Base-by-base conservation (phyloP, 352 stramenopile genomes). In the Peronospora farinosa region DNA sequence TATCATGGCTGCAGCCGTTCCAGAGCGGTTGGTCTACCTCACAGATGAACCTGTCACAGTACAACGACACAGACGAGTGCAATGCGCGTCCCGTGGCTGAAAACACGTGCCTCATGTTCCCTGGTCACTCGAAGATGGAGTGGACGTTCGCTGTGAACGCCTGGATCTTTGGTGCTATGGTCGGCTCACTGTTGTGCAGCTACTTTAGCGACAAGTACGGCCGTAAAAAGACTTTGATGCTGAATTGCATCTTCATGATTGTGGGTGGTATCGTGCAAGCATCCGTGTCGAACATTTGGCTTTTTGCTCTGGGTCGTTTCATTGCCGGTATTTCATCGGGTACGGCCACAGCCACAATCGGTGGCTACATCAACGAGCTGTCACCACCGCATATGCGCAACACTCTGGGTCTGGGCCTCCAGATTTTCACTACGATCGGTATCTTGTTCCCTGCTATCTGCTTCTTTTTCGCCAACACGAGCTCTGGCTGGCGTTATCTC, bases 161-260 rank as follows among this genome's bases (percentile, higher is more conserved):
- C 0, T 62, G 54, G 54, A 57, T 62, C 54, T 60, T 60, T 32
- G 52, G 52, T 35, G 52, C 52, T 12, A 58, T 63, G 54, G 27
- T 63, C 9, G 54, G 47, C 19, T 63, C 47, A 4, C 48, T 63
- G 13, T 63, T 33, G 15, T 63, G 54, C n/a, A 47, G 54, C 47
- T 31, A 63, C 47, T 56, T 57, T 30, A 63, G 47, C 30, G 54
- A 63, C 42, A 38, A 40, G 16, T 44, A 30, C 32, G 54, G 54
- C 37, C 54, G 60, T 10, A 61, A 64, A 35, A 57, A 54, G 9
- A 21, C 45, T 11, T 41, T 72, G n/a, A 57, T 53, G 33, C 25
- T 51, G 58, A 72, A 72, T 46, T 65, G 57, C 10, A 30, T 65
- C 51, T 60, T 72, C 56, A 78, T 78, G 67, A 63, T 69, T 25